phyloP scores from a whole-genome alignment of 2,329 filamentous ascomycete species.

The Amesomyces nigricolor region DNA sequence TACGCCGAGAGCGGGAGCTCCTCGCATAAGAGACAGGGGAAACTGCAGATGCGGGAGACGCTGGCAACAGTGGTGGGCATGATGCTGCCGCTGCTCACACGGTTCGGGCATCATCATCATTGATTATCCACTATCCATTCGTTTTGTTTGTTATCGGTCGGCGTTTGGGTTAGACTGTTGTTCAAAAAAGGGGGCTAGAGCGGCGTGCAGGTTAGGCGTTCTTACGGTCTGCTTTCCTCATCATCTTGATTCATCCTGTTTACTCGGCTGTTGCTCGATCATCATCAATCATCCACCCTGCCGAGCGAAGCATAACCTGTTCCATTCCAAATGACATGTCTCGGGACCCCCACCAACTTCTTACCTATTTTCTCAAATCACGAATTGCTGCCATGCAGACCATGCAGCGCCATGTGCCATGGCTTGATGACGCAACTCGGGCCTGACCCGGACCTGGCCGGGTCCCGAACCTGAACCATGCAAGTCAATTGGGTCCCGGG shows the following conservation, averaged over 20 bases:
- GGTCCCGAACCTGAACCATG: not conserved
- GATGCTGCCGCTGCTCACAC: constrained; percentile 70
- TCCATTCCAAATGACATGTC: no score
- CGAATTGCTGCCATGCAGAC: not conserved
- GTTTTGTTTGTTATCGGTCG: not conserved
- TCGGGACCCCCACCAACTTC: no score
- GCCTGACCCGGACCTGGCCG: not conserved
- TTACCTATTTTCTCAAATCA: no score
- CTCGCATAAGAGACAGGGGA: constrained; percentile 46
- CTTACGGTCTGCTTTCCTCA: not conserved
- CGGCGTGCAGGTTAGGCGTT: constrained; percentile 9
- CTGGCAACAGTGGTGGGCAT: constrained; percentile 69
- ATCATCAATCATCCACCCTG: not conserved
- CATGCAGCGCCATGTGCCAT: not conserved
- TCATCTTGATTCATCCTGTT: not conserved
- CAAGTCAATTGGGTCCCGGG: not conserved
- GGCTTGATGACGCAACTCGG: constrained; percentile 2
- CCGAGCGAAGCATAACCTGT: no score
- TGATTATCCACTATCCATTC: not conserved
- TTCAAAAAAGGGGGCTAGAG: not conserved
- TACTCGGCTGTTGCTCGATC: not conserved
- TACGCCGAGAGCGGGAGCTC: constrained; percentile 44
- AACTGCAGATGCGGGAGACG: constrained; percentile 62
- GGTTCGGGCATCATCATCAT: constrained; percentile 69
- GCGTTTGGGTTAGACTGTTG: constrained; percentile 18